Conservation (phyloP, 2,329 filamentous ascomycete species). For the Fusarium floridanum region DNA sequence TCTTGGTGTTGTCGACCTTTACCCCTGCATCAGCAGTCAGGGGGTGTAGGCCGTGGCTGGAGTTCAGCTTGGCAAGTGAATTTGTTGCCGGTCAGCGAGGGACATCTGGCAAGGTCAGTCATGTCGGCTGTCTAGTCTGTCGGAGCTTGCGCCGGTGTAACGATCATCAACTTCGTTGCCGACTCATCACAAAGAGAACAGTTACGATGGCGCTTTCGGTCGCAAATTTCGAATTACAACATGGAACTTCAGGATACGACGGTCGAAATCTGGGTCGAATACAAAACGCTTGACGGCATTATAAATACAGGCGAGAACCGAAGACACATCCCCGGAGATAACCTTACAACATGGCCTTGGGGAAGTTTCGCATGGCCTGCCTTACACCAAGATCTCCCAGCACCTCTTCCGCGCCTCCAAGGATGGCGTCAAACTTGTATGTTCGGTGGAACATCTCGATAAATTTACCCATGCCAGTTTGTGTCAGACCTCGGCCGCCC, state of each 20-base stretch:
- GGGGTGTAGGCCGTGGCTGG: conserved; percentile 29
- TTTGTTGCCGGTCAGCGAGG: neutral
- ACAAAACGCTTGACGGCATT: conserved; percentile 1
- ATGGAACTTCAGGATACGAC: neutral
- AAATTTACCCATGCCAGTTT: conserved; percentile 84
- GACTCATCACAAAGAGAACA: neutral
- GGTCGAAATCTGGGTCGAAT: neutral
- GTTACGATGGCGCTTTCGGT: neutral
- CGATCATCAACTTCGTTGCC: neutral
- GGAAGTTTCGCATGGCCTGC: conserved; percentile 87
- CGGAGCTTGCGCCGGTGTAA: neutral
- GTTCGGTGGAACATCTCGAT: conserved; percentile 88
- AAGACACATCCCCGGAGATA: neutral
- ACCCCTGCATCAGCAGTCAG: conserved; percentile 17
- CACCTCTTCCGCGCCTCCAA: conserved; percentile 88
- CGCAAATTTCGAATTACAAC: neutral
- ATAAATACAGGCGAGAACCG: conserved; percentile 18
- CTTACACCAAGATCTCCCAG: conserved; percentile 84
- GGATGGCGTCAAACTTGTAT: conserved; percentile 84
- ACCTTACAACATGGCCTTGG: conserved; percentile 81
- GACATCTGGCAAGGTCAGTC: neutral
- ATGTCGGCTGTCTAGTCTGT: neutral
- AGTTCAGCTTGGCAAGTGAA: conserved; percentile 14
- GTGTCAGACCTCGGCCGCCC: conserved; percentile 83
- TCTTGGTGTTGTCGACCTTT: conserved; percentile 39